Evolutionary conservation across 2,329 filamentous ascomycete species (phyloP).

Genomic region (Aspergillus jensenii): DNA sequence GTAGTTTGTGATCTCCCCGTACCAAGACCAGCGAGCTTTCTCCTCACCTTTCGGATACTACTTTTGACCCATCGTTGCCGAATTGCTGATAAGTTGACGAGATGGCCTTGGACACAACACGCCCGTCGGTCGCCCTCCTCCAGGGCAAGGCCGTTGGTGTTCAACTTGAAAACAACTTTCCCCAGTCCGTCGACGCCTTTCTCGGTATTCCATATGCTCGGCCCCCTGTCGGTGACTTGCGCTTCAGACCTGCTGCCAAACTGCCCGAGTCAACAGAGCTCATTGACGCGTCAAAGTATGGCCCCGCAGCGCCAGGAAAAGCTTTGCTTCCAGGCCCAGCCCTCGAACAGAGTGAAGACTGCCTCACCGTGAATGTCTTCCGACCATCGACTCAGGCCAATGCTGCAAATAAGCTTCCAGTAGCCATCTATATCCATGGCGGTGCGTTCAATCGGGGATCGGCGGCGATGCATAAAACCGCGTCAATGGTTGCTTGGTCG

Average conservation of each 20-base stretch:
- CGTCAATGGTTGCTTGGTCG: slow-evolving; percentile 59
- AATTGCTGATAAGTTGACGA: too few species aligned
- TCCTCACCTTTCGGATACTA: too few species aligned
- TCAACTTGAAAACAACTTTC: slow-evolving; percentile 22
- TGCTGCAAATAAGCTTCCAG: slow-evolving; percentile 29
- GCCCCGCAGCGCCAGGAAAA: slow-evolving; percentile 27
- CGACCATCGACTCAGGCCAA: slow-evolving; percentile 23
- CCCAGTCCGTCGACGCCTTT: slow-evolving; percentile 41
- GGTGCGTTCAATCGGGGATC: slow-evolving; percentile 37
- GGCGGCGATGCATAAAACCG: slow-evolving; percentile 54
- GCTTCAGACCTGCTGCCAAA: slow-evolving; percentile 29
- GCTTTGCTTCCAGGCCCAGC: neutral
- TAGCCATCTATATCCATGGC: slow-evolving; percentile 44
- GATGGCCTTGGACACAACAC: neutral
- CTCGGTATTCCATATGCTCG: slow-evolving; percentile 21
- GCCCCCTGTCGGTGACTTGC: slow-evolving; percentile 7
- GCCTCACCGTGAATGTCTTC: slow-evolving; percentile 44
- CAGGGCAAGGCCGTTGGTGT: slow-evolving; percentile 34
- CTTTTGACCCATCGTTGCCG: too few species aligned
- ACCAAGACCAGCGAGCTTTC: too few species aligned
- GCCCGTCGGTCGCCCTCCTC: slow-evolving; percentile 17
- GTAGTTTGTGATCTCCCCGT: too few species aligned
- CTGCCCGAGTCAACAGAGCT: neutral
- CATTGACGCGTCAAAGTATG: slow-evolving; percentile 9
- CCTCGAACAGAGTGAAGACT: slow-evolving; percentile 39